Conservation (phyloP, 805 yeast genomes). For the Nakazawaea ernobii region DNA sequence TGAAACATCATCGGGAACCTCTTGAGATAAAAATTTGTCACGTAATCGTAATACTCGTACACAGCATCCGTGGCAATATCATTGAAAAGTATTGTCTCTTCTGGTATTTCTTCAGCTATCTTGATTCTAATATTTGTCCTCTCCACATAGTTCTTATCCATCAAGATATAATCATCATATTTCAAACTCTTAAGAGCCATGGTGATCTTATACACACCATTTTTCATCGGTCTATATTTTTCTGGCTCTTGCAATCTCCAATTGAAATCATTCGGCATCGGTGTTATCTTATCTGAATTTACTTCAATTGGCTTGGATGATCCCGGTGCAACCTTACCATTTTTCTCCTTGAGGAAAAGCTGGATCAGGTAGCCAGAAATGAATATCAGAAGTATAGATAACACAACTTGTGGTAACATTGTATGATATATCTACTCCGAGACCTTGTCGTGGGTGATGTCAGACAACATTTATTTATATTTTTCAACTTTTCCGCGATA, state of each 20-base stretch:
- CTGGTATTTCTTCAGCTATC: slow-evolving; percentile 24
- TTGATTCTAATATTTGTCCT: slow-evolving; percentile 35
- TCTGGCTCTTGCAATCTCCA: slow-evolving; percentile 40
- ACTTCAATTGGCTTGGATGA: background rate
- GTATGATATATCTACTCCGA: too few relatives aligned
- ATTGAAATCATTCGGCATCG: slow-evolving; percentile 31
- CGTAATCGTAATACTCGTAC: slow-evolving; percentile 43
- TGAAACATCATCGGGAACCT: slow-evolving; percentile 53
- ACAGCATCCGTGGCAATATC: slow-evolving; percentile 30
- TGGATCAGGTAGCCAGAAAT: background rate
- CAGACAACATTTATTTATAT: too few relatives aligned
- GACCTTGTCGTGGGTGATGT: too few relatives aligned
- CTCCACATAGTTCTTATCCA: slow-evolving; percentile 55
- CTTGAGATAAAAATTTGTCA: slow-evolving; percentile 32
- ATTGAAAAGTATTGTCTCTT: slow-evolving; percentile 29
- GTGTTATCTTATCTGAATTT: slow-evolving; percentile 14
- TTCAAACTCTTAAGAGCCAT: slow-evolving; percentile 52
- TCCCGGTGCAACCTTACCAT: background rate
- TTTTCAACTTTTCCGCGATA: too few relatives aligned
- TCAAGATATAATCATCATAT: slow-evolving; percentile 50
- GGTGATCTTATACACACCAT: slow-evolving; percentile 47
- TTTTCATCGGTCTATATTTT: slow-evolving; percentile 41
- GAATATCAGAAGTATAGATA: background rate
- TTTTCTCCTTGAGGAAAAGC: background rate
- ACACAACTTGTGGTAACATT: too few relatives aligned